Evolutionary conservation across 2,329 filamentous ascomycete genomes (phyloP).

Genomic region (Verticillium longisporum): DNA sequence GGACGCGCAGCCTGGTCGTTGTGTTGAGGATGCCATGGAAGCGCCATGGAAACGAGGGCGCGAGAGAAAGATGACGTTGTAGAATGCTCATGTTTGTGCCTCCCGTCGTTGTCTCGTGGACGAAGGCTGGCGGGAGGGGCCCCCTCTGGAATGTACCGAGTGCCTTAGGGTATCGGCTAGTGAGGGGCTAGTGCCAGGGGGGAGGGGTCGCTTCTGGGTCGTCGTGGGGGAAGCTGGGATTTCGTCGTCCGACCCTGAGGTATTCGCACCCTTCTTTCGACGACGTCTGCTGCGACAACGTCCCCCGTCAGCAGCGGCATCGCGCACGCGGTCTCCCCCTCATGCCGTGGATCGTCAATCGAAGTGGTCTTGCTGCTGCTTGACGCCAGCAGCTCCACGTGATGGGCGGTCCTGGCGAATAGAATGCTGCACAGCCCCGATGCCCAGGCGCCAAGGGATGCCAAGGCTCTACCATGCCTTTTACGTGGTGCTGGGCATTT

Average conservation of each 20-base stretch:
- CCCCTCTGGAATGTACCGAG: neutral
- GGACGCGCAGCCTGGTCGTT: too few relatives aligned
- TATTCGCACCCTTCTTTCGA: neutral
- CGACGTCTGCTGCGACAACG: neutral
- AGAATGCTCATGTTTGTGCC: neutral
- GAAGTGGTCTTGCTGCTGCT: neutral
- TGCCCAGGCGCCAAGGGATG: slow-evolving; percentile 9
- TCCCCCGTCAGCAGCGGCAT: too few relatives aligned
- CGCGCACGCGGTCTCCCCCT: too few relatives aligned
- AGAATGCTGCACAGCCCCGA: slow-evolving; percentile 12
- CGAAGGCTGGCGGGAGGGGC: neutral
- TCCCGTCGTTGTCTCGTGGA: neutral
- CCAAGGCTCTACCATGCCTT: slow-evolving; percentile 12
- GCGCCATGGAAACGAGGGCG: neutral
- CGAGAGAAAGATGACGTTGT: neutral
- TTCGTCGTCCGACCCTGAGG: neutral
- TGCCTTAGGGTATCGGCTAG: neutral
- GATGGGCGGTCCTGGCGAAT: neutral
- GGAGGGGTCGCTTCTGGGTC: neutral
- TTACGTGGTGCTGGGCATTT: slow-evolving; percentile 10
- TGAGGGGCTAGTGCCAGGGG: neutral
- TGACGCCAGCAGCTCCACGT: neutral
- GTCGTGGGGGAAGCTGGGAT: neutral
- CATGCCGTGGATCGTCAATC: neutral
- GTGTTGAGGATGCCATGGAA: neutral